phyloP scores from a whole-genome alignment of 2,329 filamentous ascomycete species.

The Pyrenochaeta sp. region DNA sequence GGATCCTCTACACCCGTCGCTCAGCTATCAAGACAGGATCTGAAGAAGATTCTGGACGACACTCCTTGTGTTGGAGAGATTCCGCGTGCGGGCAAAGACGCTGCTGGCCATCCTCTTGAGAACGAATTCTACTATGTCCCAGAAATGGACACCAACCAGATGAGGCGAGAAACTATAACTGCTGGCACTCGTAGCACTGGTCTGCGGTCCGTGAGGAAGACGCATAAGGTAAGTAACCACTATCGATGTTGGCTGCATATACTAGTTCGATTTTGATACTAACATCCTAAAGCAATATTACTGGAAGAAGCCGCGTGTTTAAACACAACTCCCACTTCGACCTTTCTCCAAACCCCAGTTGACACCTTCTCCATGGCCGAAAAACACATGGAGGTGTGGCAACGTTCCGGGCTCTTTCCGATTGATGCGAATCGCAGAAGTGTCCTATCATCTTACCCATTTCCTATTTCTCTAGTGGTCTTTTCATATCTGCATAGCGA shows the following conservation, averaged over 20 bases:
- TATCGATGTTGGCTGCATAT: neutral
- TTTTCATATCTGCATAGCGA: conserved; percentile 46
- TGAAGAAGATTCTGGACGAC: conserved; percentile 75
- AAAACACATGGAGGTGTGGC: too few species aligned
- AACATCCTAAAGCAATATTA: conserved; percentile 68
- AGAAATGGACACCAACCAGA: conserved; percentile 81
- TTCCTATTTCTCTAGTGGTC: too few species aligned
- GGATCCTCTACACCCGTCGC: conserved; percentile 30
- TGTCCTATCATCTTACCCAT: too few species aligned
- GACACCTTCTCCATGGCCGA: neutral
- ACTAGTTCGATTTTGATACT: conserved; percentile 5
- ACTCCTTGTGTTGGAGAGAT: conserved; percentile 88
- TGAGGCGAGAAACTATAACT: conserved; percentile 81
- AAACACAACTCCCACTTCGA: too few species aligned
- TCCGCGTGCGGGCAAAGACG: conserved; percentile 89
- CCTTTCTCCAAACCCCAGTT: neutral
- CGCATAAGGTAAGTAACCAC: conserved; percentile 80
- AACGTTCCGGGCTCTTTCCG: neutral
- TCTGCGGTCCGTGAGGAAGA: conserved; percentile 87
- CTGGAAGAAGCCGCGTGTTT: conserved; percentile 67
- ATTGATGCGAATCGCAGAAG: conserved; percentile 1
- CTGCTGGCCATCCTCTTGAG: conserved; percentile 89
- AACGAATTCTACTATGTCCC: conserved; percentile 97
- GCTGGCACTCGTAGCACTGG: conserved; percentile 88
- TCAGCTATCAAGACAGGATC: conserved; percentile 52